phyloP scores from a whole-genome alignment of 495 filamentous ascomycete species.

The Aspergillus nanangensis region DNA sequence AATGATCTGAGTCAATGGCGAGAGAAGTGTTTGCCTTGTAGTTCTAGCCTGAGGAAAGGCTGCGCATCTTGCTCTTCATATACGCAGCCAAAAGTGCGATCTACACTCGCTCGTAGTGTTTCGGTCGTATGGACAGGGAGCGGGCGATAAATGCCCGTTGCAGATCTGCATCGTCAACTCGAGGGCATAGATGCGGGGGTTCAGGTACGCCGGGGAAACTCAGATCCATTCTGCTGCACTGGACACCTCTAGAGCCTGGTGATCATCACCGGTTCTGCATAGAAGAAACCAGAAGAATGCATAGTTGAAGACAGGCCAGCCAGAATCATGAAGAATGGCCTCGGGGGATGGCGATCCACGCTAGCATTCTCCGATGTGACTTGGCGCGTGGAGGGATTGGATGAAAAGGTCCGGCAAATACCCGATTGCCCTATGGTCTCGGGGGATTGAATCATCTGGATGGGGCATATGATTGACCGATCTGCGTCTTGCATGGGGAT shows the following conservation, averaged over 20 bases:
- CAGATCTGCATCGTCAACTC: neutral
- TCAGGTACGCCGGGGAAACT: neutral
- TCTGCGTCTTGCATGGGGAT: too few relatives aligned
- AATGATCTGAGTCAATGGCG: neutral
- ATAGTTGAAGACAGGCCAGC: neutral
- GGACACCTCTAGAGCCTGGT: neutral
- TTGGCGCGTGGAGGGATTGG: conserved; percentile 3
- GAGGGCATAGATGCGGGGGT: neutral
- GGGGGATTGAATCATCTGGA: too few relatives aligned
- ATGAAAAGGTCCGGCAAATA: conserved; percentile 4
- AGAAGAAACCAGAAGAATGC: neutral
- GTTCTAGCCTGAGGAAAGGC: neutral
- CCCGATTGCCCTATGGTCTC: conserved; percentile 1
- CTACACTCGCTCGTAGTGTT: neutral
- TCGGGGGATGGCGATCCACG: neutral
- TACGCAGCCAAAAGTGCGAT: neutral
- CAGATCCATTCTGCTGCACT: neutral
- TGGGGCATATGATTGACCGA: too few relatives aligned
- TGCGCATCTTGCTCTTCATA: neutral
- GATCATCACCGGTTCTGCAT: neutral
- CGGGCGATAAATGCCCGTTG: conserved; percentile 2
- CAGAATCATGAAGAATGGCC: neutral
- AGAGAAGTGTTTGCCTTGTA: neutral
- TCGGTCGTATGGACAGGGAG: neutral
- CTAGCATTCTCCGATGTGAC: neutral